Evolutionary conservation across 805 yeast species (phyloP).

Genomic region (Jamesozyma jinghongensis): DNA sequence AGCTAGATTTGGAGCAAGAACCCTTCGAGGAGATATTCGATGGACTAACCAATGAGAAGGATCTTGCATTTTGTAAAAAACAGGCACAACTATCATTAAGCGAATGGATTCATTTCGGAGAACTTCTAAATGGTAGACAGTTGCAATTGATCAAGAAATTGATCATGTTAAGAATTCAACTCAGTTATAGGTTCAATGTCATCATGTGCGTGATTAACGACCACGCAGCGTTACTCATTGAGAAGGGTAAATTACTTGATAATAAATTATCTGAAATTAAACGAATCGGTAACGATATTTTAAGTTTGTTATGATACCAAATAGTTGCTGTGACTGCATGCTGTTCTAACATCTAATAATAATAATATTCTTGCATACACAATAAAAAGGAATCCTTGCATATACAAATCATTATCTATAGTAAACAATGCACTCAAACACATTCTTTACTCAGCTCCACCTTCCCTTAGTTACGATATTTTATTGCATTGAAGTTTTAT

Average conservation of each 20-base stretch:
- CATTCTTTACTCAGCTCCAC: no score
- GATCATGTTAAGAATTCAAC: slow-evolving; percentile 32
- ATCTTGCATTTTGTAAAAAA: slow-evolving; percentile 20
- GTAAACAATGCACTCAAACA: no score
- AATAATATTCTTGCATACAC: slow-evolving; percentile 2
- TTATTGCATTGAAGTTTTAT: neutral
- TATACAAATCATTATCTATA: no score
- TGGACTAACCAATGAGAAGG: slow-evolving; percentile 11
- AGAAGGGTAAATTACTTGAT: slow-evolving; percentile 28
- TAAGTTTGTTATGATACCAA: slow-evolving; percentile 24
- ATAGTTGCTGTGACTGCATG: neutral
- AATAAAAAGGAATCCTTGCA: no score
- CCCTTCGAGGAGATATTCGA: slow-evolving; percentile 2
- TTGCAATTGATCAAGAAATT: slow-evolving; percentile 29
- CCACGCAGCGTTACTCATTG: slow-evolving; percentile 28
- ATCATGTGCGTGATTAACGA: slow-evolving; percentile 34
- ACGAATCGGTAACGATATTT: slow-evolving; percentile 36
- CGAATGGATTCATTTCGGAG: slow-evolving; percentile 35
- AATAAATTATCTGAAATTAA: slow-evolving; percentile 32
- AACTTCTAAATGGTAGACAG: slow-evolving; percentile 29
- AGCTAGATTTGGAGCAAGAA: neutral
- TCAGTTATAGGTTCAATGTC: slow-evolving; percentile 33
- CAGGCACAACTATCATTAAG: slow-evolving; percentile 20
- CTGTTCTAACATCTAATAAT: no score
- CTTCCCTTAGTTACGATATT: neutral